Conservation (phyloP, 2,329 filamentous ascomycete genomes). For the Graphilbum ipis-grandicollis region DNA sequence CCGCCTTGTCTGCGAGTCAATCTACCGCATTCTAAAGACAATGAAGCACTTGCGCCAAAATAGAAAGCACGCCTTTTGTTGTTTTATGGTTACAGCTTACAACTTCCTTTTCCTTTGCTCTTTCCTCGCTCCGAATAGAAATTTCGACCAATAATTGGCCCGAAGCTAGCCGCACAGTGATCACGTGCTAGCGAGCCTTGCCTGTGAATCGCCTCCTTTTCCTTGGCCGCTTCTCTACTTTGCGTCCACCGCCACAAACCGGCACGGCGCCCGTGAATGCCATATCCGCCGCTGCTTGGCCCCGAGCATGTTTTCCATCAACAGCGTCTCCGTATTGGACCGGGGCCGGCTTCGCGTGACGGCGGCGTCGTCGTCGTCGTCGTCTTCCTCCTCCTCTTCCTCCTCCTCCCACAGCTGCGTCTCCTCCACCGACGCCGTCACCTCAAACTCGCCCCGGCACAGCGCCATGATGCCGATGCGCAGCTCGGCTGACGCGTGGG, state of each 20-base stretch:
- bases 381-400: conserved; percentile 10
- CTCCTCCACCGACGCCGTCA: conserved; percentile 70
- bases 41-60: too few relatives aligned
- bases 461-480: conserved; percentile 57
- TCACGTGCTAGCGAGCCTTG: too few relatives aligned
- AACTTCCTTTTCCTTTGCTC: too few relatives aligned
- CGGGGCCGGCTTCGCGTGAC: conserved; percentile 17
- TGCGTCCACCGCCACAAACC: conserved; percentile 33
- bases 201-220: too few relatives aligned
- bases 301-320: conserved; percentile 41
- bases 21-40: too few relatives aligned
- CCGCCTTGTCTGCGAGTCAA: too few relatives aligned
- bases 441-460: conserved; percentile 67
- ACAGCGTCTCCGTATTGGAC: conserved; percentile 37
- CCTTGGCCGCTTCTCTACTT: background rate
- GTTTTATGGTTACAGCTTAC: too few relatives aligned
- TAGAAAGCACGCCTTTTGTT: too few relatives aligned
- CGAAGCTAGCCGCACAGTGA: too few relatives aligned
- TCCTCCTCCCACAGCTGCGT: conserved; percentile 33
- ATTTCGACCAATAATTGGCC: too few relatives aligned
- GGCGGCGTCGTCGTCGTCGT: background rate
- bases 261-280: conserved; percentile 41
- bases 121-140: too few relatives aligned
- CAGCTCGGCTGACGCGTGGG: conserved; percentile 40
- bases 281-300: conserved; percentile 44